These are phyloP conservation scores for Closterium sp. DNA, from an alignment of 139 green algal species.

Conservation along the genomic window DNA sequence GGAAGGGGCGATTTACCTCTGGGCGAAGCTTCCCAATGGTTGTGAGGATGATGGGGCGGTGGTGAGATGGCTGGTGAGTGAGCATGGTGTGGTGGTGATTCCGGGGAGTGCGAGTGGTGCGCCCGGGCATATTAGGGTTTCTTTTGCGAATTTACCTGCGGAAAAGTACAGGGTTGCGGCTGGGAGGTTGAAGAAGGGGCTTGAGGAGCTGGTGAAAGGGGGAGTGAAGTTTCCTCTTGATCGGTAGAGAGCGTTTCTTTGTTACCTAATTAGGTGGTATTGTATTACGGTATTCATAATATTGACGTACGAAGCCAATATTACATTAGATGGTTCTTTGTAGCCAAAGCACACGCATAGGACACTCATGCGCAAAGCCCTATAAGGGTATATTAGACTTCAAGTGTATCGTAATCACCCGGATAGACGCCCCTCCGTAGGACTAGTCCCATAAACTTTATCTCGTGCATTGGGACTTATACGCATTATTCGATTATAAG, in stretches of 20 bases:
- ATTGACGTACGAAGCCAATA: too few relatives aligned
- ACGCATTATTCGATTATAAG: not conserved
- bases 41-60: slow-evolving; percentile 69
- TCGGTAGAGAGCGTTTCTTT: too few relatives aligned
- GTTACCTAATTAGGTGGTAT: too few relatives aligned
- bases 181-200: slow-evolving; percentile 64
- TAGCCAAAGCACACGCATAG: too few relatives aligned
- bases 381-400: too few relatives aligned
- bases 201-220: slow-evolving; percentile 67
- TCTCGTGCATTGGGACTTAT: too few relatives aligned
- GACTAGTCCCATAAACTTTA: too few relatives aligned
- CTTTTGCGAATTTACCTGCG: slow-evolving; percentile 68
- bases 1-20: slow-evolving; percentile 91
- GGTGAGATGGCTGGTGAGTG: slow-evolving; percentile 78
- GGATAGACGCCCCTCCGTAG: too few relatives aligned
- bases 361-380: too few relatives aligned
- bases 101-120: slow-evolving; percentile 77
- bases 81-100: slow-evolving; percentile 85
- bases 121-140: slow-evolving; percentile 64
- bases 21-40: slow-evolving; percentile 69
- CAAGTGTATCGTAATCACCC: too few relatives aligned
- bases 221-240: slow-evolving; percentile 37
- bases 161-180: slow-evolving; percentile 69
- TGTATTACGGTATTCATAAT: too few relatives aligned
- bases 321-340: too few relatives aligned